These are phyloP conservation scores for Cicer bijugum DNA, from an alignment of 306 rosid genomes.

Conservation along the genomic window DNA sequence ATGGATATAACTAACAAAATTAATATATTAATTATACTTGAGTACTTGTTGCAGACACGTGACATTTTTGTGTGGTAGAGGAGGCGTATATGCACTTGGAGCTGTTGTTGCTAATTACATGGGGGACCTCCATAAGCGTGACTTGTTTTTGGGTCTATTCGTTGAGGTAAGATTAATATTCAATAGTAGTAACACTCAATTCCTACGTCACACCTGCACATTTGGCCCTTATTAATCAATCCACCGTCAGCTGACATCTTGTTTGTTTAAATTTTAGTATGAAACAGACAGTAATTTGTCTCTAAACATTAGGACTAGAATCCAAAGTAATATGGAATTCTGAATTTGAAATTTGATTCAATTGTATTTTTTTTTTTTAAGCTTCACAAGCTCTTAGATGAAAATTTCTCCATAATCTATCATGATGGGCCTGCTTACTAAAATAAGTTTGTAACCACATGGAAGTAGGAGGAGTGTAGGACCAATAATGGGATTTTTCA, in stretches of 20 bases:
- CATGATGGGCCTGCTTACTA: background rate
- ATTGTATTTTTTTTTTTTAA: background rate
- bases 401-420: background rate
- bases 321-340: background rate
- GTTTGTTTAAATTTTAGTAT: background rate
- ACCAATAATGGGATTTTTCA: background rate
- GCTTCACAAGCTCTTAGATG: background rate
- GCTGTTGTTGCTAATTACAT: conserved; percentile 72
- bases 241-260: background rate
- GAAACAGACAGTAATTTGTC: background rate
- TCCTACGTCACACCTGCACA: background rate
- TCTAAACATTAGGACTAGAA: too few species aligned
- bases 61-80: conserved; percentile 87
- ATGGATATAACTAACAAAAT: too few species aligned
- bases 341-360: background rate
- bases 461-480: background rate
- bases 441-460: background rate
- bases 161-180: conserved; percentile 56
- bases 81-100: conserved; percentile 78
- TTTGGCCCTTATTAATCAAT: background rate
- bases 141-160: conserved; percentile 68
- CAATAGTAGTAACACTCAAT: background rate
- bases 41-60: conserved; percentile 60
- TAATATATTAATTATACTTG: too few species aligned
- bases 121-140: conserved; percentile 66